Evolutionary conservation across 2,329 filamentous ascomycete species (phyloP), one percentile per base, ranked within the genome.

Genomic region (Ceratocystiopsis sp.): DNA sequence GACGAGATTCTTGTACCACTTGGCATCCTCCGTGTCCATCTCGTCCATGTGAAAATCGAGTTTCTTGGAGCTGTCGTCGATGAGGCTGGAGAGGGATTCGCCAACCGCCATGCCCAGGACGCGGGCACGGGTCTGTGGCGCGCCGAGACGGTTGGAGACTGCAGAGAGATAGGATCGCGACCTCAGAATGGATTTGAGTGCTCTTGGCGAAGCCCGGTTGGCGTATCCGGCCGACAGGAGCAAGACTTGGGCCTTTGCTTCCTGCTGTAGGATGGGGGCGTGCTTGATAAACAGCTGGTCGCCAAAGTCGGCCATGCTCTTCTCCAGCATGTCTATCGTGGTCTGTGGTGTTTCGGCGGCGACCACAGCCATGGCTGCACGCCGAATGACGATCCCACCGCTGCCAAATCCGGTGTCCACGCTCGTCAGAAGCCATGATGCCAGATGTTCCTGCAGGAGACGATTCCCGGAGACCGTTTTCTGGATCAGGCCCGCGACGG

Each of bases 51-150:
- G 78, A 54, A 98, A 96, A 47, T 82, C 77, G 56, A 98, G 76
- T 44, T 69, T 75, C 45, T 79, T 80, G 10, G 80, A 80, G 21
- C 69, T 71, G 51, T 83, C 81, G 45, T 80, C 71, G 4, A 73
- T 63, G 2, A 94, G 58, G 2, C 63, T 57, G 1, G 76, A 80
- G 0, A 80, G 59, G 0, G 79, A 75, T 50, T 85, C 85, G 5
- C 84, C 91, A 32, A 94, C 77, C 2, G 83, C 68, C 76, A 98
- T 93, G 0, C 91, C 91, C 1, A 98, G 67, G 51, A 93, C 84
- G 16, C 86, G 75, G 15, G 83, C 78, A 50, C 78, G 72, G 8
- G 66, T 66, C 36, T 91, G 86, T 4, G 85, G 79, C 15, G 85
- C 73, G 13, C 77, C 75, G 8, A 98, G 73, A 19, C 87, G 75